phyloP scores from a whole-genome alignment of 345 rosid species.

The Rhizophora mangle region DNA sequence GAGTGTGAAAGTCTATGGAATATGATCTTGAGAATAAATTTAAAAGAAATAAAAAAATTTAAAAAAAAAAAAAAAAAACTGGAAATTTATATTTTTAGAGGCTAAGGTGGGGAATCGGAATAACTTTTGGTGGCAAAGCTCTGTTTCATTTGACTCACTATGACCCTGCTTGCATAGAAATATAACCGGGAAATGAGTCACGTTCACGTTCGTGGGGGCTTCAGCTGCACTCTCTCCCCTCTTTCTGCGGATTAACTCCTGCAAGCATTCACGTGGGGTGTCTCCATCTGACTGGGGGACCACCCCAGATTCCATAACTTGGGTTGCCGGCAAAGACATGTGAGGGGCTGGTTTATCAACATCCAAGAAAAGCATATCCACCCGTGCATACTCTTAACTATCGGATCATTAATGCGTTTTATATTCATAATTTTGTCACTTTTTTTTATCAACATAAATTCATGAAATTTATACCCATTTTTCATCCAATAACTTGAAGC shows the following conservation, averaged over 20 bases:
- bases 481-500: too few relatives aligned
- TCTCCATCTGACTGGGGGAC: conserved; percentile 41
- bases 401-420: too few relatives aligned
- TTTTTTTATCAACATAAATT: too few relatives aligned
- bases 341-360: conserved; percentile 17
- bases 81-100: too few relatives aligned
- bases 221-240: conserved; percentile 12
- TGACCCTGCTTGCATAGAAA: not conserved
- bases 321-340: conserved; percentile 34
- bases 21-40: too few relatives aligned
- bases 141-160: not conserved
- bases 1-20: too few relatives aligned
- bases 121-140: not conserved
- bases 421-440: too few relatives aligned
- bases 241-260: conserved; percentile 20
- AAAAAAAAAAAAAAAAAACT: too few relatives aligned
- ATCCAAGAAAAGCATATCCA: not conserved
- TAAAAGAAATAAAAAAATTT: too few relatives aligned
- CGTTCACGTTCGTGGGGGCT: conserved; percentile 2
- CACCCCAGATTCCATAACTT: conserved; percentile 41
- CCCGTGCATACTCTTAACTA: not conserved
- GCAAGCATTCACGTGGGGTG: conserved; percentile 60
- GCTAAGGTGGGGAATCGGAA: not conserved
- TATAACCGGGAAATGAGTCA: conserved; percentile 13
- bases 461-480: too few relatives aligned